A percentile compares a stretch with the other conserved stretches of the same genome.
These are phyloP conservation scores for Parietaria judaica DNA, from an alignment of 306 rosid genomes.

Conservation along the genomic window DNA sequence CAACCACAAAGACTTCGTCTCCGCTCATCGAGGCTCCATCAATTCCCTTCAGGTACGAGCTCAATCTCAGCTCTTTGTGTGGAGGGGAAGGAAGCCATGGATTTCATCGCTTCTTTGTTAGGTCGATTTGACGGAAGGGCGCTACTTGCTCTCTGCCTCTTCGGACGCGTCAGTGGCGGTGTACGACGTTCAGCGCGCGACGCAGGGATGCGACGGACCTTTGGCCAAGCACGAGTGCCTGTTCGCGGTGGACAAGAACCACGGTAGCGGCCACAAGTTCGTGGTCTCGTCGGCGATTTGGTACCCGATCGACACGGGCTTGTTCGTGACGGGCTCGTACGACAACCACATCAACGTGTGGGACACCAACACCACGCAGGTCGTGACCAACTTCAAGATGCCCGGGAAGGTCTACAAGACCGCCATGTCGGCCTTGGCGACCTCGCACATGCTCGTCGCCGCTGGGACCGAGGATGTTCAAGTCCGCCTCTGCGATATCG, in stretches of 20 bases:
- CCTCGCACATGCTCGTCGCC: conserved; percentile 84
- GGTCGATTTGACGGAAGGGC: conserved; percentile 82
- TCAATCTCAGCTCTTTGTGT: background rate
- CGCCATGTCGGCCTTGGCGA: conserved; percentile 84
- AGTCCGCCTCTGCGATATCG: conserved; percentile 92
- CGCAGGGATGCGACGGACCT: conserved; percentile 36
- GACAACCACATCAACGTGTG: conserved; percentile 84
- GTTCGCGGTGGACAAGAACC: conserved; percentile 62
- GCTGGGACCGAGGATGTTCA: conserved; percentile 96
- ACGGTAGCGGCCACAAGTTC: conserved; percentile 55
- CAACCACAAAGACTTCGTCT: conserved; percentile 59
- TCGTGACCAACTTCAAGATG: conserved; percentile 73
- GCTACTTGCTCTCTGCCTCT: conserved; percentile 67
- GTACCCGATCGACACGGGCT: conserved; percentile 88
- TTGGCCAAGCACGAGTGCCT: conserved; percentile 50
- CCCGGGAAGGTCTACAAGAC: conserved; percentile 86
- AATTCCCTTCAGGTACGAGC: conserved; percentile 68
- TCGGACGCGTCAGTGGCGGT: conserved; percentile 77
- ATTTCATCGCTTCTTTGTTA: conserved; percentile 14
- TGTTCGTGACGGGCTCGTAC: conserved; percentile 77
- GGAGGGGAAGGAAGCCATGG: background rate
- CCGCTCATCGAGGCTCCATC: conserved; percentile 74
- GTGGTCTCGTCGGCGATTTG: conserved; percentile 82
- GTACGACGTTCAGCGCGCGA: conserved; percentile 62
- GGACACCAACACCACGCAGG: conserved; percentile 95